phyloP scores from a whole-genome alignment of 768 basidiomycete genomes.

The Postia placenta region DNA sequence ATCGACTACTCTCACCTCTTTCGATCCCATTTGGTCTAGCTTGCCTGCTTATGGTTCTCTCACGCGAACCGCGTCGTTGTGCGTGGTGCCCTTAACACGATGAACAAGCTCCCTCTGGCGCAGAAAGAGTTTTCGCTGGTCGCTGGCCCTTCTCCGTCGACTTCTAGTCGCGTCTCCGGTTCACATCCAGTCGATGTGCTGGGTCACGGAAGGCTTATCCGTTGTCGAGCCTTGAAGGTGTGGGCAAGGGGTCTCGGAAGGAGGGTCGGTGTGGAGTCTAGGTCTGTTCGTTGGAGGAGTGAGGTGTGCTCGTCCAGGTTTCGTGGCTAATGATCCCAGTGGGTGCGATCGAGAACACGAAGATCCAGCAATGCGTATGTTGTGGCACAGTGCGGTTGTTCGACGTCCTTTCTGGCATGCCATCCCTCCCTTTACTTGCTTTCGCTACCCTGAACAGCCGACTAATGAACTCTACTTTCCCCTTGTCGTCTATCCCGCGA shows the following conservation, averaged over 20 bases:
- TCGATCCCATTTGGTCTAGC: slow-evolving; percentile 12
- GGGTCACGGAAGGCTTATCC: slow-evolving; percentile 2
- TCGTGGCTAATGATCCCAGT: neutral
- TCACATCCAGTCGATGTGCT: neutral
- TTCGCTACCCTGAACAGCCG: slow-evolving; percentile 25
- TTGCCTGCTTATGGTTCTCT: neutral
- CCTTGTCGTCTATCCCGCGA: slow-evolving; percentile 29
- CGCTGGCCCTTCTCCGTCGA: no score
- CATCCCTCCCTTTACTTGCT: slow-evolving; percentile 20
- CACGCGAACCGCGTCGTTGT: neutral
- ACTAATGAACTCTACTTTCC: slow-evolving; percentile 34
- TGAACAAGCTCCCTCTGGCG: no score
- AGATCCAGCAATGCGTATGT: neutral
- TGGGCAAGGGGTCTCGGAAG: neutral
- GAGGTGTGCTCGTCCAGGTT: neutral
- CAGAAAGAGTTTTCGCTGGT: no score
- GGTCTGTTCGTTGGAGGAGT: neutral
- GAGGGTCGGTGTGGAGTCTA: neutral
- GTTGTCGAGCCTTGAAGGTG: slow-evolving; percentile 2
- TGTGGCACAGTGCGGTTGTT: neutral
- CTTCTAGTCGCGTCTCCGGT: no score
- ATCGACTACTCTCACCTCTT: slow-evolving; percentile 46
- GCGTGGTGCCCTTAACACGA: no score
- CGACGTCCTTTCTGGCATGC: neutral
- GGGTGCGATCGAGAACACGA: neutral